A percentile compares a stretch with the other conserved stretches of the same genome.
Conservation (phyloP, 2,329 filamentous ascomycete species). For the Fusarium sp. region DNA sequence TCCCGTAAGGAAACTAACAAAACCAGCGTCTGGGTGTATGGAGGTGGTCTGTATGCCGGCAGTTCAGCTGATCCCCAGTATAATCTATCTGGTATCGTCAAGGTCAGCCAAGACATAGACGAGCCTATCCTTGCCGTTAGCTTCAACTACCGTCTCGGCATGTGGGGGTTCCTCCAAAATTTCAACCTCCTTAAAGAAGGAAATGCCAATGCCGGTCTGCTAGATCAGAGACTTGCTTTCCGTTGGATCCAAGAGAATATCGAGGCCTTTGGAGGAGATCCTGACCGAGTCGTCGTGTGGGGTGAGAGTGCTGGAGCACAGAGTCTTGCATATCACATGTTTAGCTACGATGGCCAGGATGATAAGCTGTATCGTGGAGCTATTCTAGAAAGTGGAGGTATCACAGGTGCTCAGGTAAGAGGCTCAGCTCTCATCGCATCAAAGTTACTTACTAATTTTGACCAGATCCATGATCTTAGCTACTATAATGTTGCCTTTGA, state of each 20-base stretch:
- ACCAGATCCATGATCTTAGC: slow-evolving; percentile 45
- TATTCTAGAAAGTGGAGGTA: slow-evolving; percentile 67
- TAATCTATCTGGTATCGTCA: slow-evolving; percentile 57
- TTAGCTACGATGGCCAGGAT: slow-evolving; percentile 69
- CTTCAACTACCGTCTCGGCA: slow-evolving; percentile 68
- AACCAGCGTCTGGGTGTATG: slow-evolving; percentile 68
- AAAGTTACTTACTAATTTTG: background rate
- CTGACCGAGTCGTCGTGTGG: slow-evolving; percentile 63
- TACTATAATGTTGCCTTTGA: slow-evolving; percentile 49
- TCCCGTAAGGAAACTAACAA: background rate
- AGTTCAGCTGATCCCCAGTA: slow-evolving; percentile 64
- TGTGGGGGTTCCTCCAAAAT: slow-evolving; percentile 68
- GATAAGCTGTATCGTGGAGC: slow-evolving; percentile 68
- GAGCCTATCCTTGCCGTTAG: slow-evolving; percentile 69
- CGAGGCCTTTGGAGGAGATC: slow-evolving; percentile 64
- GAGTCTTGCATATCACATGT: slow-evolving; percentile 63
- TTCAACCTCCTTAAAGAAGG: slow-evolving; percentile 59
- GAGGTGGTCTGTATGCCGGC: slow-evolving; percentile 68
- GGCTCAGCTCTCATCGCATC: rapidly evolving
- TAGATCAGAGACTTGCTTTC: slow-evolving; percentile 65
- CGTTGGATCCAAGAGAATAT: slow-evolving; percentile 70
- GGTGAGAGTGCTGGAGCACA: slow-evolving; percentile 62
- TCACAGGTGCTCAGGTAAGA: slow-evolving; percentile 43
- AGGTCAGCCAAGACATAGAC: slow-evolving; percentile 64
- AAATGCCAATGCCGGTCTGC: slow-evolving; percentile 64